A percentile compares a stretch with the other conserved stretches of the same genome.
phyloP scores from a whole-genome alignment of 2,329 filamentous ascomycete species.

The Hymenoscyphus linearis region DNA sequence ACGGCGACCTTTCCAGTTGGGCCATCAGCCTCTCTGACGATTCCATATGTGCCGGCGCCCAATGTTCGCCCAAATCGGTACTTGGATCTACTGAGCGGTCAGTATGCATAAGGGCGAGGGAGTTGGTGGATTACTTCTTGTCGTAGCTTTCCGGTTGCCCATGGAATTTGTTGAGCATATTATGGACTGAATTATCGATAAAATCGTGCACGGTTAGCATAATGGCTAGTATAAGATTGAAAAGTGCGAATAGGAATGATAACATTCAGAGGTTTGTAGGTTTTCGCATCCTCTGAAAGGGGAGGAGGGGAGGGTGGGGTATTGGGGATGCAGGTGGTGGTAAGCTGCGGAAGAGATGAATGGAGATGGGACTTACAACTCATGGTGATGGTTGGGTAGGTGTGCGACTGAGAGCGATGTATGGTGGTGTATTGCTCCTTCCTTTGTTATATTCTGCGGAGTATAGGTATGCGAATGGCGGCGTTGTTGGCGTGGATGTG shows the following conservation, averaged over 20 bases:
- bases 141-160: slow-evolving; percentile 98
- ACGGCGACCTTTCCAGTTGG: slow-evolving; percentile 83
- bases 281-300: slow-evolving; percentile 11
- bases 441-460: slow-evolving; percentile 1
- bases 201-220: slow-evolving; percentile 13
- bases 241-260: slow-evolving; percentile 7
- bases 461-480: neutral
- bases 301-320: slow-evolving; percentile 3
- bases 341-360: slow-evolving; percentile 10
- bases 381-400: slow-evolving; percentile 26
- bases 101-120: slow-evolving; percentile 12
- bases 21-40: slow-evolving; percentile 90
- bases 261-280: slow-evolving; percentile 1
- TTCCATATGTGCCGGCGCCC: slow-evolving; percentile 95
- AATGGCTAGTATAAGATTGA: slow-evolving; percentile 3
- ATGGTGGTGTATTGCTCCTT: neutral
- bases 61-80: slow-evolving; percentile 92
- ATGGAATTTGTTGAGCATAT: slow-evolving; percentile 92
- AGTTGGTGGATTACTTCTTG: slow-evolving; percentile 66
- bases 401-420: neutral
- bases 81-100: slow-evolving; percentile 54
- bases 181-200: slow-evolving; percentile 55
- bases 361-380: slow-evolving; percentile 31
- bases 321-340: neutral
- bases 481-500: neutral